phyloP scores from a whole-genome alignment of 495 filamentous ascomycete species.

The Aspergillus ellipticus region DNA sequence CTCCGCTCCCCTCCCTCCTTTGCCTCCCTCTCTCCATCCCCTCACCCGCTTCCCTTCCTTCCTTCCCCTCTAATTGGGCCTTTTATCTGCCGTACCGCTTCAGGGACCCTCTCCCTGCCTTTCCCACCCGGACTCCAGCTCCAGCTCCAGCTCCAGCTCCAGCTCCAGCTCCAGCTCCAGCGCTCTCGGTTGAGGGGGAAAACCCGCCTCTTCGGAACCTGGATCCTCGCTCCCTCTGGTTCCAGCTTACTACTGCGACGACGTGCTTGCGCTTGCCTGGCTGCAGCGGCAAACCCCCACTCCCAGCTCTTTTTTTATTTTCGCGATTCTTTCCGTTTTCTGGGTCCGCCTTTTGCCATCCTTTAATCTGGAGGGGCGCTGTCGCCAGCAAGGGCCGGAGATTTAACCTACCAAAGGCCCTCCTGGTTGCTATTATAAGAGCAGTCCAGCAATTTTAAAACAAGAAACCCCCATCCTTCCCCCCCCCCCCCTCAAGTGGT shows the following conservation, averaged over 20 bases:
- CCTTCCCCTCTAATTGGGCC: slow-evolving; percentile 1
- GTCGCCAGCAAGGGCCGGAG: slow-evolving; percentile 22
- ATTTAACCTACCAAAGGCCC: slow-evolving; percentile 3
- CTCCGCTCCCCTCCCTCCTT: not conserved
- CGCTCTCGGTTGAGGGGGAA: not conserved
- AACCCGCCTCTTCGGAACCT: slow-evolving; percentile 1
- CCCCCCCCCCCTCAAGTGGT: not conserved
- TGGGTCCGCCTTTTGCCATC: not conserved
- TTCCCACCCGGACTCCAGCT: not conserved
- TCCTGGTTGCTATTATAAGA: slow-evolving; percentile 6
- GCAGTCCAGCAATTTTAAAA: not conserved
- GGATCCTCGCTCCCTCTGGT: not conserved
- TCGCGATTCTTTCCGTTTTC: not conserved
- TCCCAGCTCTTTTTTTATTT: slow-evolving; percentile 35
- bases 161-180: not conserved
- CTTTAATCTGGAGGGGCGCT: slow-evolving; percentile 8
- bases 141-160: not conserved
- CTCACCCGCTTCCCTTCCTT: not conserved
- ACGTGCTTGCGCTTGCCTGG: slow-evolving; percentile 33
- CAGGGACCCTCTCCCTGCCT: not conserved
- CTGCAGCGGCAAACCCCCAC: slow-evolving; percentile 55
- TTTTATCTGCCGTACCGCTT: not conserved
- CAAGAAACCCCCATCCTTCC: not conserved
- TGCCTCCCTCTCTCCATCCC: not conserved
- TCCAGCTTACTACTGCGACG: slow-evolving; percentile 15